Conservation (phyloP, 176 grass and related monocot genomes). For the Oryza officinalis region DNA sequence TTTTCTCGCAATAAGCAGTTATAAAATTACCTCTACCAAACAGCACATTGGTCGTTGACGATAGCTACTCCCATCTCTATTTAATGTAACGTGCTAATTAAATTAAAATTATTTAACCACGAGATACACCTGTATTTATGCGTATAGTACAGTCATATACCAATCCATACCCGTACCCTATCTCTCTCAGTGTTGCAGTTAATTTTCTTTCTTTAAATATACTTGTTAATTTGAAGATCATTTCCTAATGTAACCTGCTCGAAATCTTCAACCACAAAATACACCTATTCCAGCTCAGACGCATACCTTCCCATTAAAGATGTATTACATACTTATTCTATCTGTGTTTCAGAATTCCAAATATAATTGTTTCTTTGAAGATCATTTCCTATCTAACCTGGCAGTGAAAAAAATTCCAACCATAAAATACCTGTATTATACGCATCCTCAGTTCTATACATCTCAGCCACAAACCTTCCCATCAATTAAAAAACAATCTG, state of each 20-base stretch:
- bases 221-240: not conserved
- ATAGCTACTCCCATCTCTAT: not conserved
- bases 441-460: too few species aligned
- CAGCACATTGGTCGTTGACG: not conserved
- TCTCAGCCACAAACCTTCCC: too few species aligned
- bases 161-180: not conserved
- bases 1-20: not conserved
- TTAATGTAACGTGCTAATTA: not conserved
- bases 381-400: too few species aligned
- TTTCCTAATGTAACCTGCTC: not conserved
- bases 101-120: not conserved
- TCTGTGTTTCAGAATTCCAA: not conserved
- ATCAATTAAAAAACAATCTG: too few species aligned
- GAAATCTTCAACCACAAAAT: not conserved
- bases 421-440: too few species aligned
- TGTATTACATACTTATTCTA: not conserved
- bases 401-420: too few species aligned
- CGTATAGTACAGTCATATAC: not conserved
- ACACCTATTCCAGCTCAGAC: not conserved
- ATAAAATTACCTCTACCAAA: not conserved
- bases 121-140: not conserved
- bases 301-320: not conserved
- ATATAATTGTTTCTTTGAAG: too few species aligned
- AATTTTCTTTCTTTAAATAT: not conserved
- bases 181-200: not conserved